These are phyloP conservation scores for Panicum hallii DNA, from an alignment of 202 grass and related monocot species.

Conservation along the genomic window DNA sequence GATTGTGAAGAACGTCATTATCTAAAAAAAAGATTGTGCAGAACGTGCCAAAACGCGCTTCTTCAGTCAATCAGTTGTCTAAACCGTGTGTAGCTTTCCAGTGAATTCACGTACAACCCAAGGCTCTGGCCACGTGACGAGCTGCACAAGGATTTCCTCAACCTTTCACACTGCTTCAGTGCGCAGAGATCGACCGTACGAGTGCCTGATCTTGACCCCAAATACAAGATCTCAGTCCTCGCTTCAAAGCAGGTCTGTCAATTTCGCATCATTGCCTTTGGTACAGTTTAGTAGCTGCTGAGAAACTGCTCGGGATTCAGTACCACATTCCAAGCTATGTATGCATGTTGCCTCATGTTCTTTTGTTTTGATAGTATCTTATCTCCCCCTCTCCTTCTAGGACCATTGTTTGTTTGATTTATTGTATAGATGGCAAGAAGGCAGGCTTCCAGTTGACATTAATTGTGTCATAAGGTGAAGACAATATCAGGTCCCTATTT, in stretches of 20 bases:
- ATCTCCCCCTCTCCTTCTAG: background rate
- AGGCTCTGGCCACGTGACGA: constrained; percentile 66
- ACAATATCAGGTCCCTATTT: background rate
- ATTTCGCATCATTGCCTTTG: background rate
- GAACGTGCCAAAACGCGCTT: background rate
- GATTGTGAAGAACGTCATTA: background rate
- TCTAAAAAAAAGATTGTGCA: background rate
- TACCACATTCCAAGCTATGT: background rate
- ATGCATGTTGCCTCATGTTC: background rate
- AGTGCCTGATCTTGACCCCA: constrained; percentile 82
- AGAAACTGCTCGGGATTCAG: background rate
- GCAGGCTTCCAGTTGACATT: constrained; percentile 82
- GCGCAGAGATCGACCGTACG: constrained; percentile 68
- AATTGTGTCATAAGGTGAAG: constrained; percentile 79
- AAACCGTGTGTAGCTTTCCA: background rate
- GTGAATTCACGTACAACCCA: constrained; percentile 79
- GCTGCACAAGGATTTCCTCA: constrained; percentile 66
- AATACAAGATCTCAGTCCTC: constrained; percentile 86
- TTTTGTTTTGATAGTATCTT: background rate
- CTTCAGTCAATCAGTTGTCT: constrained; percentile 8
- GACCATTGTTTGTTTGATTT: constrained; percentile 69
- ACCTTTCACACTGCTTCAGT: constrained; percentile 59
- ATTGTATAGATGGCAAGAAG: constrained; percentile 85
- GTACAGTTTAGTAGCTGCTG: background rate
- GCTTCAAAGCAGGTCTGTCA: constrained; percentile 82